These are phyloP conservation scores for Cyclanthera cordifolia DNA, from an alignment of 306 rosid genomes.

Conservation along the genomic window DNA sequence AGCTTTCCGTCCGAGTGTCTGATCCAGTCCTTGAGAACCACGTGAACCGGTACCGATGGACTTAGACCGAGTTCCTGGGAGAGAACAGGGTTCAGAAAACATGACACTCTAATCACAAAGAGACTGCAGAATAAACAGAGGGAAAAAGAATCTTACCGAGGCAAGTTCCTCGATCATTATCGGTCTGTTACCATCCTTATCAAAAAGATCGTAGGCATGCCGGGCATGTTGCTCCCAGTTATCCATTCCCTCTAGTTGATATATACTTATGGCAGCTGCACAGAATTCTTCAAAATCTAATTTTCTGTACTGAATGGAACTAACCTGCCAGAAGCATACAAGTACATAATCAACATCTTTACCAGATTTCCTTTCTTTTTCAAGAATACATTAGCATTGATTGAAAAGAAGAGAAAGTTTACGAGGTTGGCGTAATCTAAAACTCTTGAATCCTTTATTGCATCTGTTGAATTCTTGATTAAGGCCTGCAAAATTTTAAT, in stretches of 20 bases:
- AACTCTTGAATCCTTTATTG: slow-evolving; percentile 65
- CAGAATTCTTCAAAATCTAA: slow-evolving; percentile 89
- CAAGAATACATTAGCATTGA: not conserved
- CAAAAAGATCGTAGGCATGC: slow-evolving; percentile 70
- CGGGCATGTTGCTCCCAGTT: slow-evolving; percentile 89
- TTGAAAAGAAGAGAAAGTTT: slow-evolving; percentile 11
- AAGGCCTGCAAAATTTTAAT: slow-evolving; percentile 40
- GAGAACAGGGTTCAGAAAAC: not conserved
- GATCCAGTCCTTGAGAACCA: slow-evolving; percentile 91
- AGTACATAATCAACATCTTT: not conserved
- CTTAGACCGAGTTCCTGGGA: slow-evolving; percentile 82
- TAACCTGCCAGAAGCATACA: slow-evolving; percentile 38
- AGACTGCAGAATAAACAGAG: not conserved
- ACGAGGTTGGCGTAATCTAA: slow-evolving; percentile 60
- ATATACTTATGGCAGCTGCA: slow-evolving; percentile 74
- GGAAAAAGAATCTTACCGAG: slow-evolving; percentile 32
- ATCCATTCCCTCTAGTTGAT: slow-evolving; percentile 81
- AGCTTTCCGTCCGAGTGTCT: slow-evolving; percentile 85
- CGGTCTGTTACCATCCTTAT: slow-evolving; percentile 79
- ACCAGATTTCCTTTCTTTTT: not conserved
- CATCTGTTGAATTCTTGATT: slow-evolving; percentile 55
- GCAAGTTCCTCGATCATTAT: slow-evolving; percentile 91
- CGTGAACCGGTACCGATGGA: slow-evolving; percentile 85
- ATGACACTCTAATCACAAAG: not conserved
- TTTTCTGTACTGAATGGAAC: slow-evolving; percentile 76